Evolutionary conservation across 2,329 filamentous ascomycete species (phyloP).

Genomic region (Venturia asperata): DNA sequence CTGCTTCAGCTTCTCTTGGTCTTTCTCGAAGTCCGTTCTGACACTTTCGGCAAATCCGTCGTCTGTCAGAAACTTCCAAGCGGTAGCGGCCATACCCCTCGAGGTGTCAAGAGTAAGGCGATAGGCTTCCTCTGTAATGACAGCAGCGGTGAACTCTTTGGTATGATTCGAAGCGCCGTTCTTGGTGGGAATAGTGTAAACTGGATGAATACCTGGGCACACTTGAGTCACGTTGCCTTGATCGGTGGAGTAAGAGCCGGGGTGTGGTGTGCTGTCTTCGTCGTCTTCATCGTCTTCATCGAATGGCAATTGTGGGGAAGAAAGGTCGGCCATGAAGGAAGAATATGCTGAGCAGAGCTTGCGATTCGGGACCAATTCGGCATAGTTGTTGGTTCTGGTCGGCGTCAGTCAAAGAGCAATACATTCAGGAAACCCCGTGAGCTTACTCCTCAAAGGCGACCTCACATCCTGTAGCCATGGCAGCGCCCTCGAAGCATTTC

Average conservation of each 20-base stretch:
- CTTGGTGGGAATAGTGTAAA: slow-evolving; percentile 22
- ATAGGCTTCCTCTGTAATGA: slow-evolving; percentile 36
- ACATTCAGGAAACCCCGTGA: background rate
- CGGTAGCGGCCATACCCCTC: slow-evolving; percentile 39
- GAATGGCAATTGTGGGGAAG: slow-evolving; percentile 8
- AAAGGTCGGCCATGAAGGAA: background rate
- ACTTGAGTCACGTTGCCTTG: slow-evolving; percentile 15
- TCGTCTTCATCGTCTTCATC: background rate
- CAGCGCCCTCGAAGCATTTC: slow-evolving; percentile 34
- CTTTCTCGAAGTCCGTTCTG: slow-evolving; percentile 23
- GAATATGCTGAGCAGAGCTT: slow-evolving; percentile 7
- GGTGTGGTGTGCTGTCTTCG: background rate
- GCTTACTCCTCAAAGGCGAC: slow-evolving; percentile 14
- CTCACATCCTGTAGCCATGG: slow-evolving; percentile 31
- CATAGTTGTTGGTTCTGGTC: slow-evolving; percentile 14
- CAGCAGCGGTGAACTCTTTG: slow-evolving; percentile 40
- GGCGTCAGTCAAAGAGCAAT: background rate
- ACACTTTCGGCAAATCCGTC: slow-evolving; percentile 22
- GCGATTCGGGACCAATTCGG: slow-evolving; percentile 13
- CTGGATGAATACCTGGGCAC: slow-evolving; percentile 15
- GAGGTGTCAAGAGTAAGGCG: slow-evolving; percentile 37
- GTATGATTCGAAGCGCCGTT: slow-evolving; percentile 35
- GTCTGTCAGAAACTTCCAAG: slow-evolving; percentile 23
- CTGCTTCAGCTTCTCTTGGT: background rate
- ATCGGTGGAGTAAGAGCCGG: slow-evolving; percentile 15